Evolutionary conservation across 768 basidiomycete species (phyloP), one percentile per base, ranked within the genome.

Genomic region (Pulveroboletus sp.): DNA sequence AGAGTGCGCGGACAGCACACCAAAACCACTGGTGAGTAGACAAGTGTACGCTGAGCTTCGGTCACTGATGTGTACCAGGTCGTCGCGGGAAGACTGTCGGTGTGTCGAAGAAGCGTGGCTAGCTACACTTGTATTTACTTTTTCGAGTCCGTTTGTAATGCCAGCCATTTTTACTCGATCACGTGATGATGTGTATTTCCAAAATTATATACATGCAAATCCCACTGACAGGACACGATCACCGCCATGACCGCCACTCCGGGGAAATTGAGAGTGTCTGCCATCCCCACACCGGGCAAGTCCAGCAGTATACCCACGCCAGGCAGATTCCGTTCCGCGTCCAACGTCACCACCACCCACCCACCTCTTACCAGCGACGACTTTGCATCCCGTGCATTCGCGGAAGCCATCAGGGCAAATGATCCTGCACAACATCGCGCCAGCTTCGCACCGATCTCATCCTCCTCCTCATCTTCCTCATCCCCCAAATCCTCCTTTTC

Each of bases 1-100:
- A 86, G 95, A 65, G 97, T 98, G 47, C 79, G 97, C 61, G 97
- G 97, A 63, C 97, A 99, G 68, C 97, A 98, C 81, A 99, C 97
- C 59, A 98, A 98, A 80, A 98, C 95, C 45, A 98, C 95, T 45
- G 94, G 93, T 85, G 60, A 50, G 82, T 51, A 24, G 10, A 35
- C 27, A 1, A 5, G 34, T 17, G n/a, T 29, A 8, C n/a, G 1
- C 2, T 2, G 14, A 29, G 25, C 25, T 1, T 19, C 14, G 1
- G n/a, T 33, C 3, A 48, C 49, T 56, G 46, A 61, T 31, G 0
- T 21, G 36, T 35, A 11, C 5, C 60, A 92, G 91, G 91, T 70
- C 91, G 91, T 74, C 90, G 90, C 55, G 92, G 92, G 54, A 94
- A 94, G 80, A 94, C 92, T 50, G 92, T 93, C 60, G 92, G 91